Conservation (phyloP, 108 stramenopile genomes). For the Chaetoceros muelleri region DNA sequence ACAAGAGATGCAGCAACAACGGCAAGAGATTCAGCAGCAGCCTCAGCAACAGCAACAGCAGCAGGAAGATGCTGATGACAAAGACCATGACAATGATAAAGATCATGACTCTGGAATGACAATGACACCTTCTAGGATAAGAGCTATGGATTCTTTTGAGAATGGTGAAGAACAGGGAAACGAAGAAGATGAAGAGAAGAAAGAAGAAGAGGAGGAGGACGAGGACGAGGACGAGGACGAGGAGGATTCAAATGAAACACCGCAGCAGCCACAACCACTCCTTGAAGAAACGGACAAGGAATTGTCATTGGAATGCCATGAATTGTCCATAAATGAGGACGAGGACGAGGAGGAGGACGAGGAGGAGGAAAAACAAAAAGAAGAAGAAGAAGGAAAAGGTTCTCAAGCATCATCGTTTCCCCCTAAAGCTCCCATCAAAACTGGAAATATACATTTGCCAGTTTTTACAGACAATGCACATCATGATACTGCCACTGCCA, state of each 20-base stretch:
- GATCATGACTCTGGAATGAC: no score
- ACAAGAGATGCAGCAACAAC: neutral
- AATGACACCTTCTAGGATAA: neutral
- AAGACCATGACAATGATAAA: no score
- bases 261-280: no score
- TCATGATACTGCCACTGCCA: neutral
- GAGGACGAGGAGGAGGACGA: slow-evolving; percentile 1
- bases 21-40: neutral
- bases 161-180: neutral
- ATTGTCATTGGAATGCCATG: neutral
- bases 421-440: no score
- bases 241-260: no score
- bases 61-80: neutral
- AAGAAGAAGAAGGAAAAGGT: no score
- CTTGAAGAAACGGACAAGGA: neutral
- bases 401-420: no score
- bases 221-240: no score
- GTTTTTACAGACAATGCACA: neutral
- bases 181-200: neutral
- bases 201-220: no score
- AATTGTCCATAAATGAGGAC: neutral
- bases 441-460: neutral
- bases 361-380: no score
- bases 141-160: neutral
- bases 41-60: neutral